A percentile compares a stretch with the other conserved stretches of the same genome.
phyloP scores from a whole-genome alignment of 768 basidiomycete genomes.

The Arthromyces matolae region DNA sequence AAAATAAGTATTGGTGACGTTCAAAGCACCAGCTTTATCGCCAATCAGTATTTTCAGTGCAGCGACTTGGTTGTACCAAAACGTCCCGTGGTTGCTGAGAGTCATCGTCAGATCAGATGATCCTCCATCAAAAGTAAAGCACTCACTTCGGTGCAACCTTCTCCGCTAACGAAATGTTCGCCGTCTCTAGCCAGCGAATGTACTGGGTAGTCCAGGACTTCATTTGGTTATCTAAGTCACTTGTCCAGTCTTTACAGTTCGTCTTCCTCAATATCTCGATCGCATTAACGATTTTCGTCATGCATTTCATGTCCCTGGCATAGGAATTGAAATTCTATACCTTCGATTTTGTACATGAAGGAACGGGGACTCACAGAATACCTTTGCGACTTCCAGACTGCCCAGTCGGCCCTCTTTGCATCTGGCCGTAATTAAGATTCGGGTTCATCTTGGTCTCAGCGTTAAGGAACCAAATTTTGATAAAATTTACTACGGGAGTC shows the following conservation, averaged over 20 bases:
- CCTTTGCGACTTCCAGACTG: constrained; percentile 49
- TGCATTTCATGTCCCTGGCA: constrained; percentile 56
- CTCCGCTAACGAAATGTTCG: constrained; percentile 45
- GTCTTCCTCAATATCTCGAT: constrained; percentile 24
- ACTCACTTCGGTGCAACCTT: constrained; percentile 46
- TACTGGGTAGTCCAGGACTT: constrained; percentile 50
- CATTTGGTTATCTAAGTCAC: constrained; percentile 47
- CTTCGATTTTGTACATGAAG: too few species aligned
- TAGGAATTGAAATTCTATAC: too few species aligned
- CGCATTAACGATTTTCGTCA: constrained; percentile 25
- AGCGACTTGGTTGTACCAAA: constrained; percentile 58
- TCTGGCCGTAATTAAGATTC: constrained; percentile 56
- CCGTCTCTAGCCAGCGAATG: constrained; percentile 52
- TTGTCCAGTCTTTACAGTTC: constrained; percentile 50
- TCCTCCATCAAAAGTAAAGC: too few species aligned
- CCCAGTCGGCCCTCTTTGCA: constrained; percentile 38
- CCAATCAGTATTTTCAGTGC: constrained; percentile 52
- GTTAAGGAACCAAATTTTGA: constrained; percentile 62
- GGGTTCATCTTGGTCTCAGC: constrained; percentile 58
- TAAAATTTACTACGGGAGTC: too few species aligned
- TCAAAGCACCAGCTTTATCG: constrained; percentile 45
- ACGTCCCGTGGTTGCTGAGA: constrained; percentile 62
- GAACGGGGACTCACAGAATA: constrained; percentile 47
- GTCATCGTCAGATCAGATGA: too few species aligned
- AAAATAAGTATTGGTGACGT: constrained; percentile 49